Base-by-base conservation (phyloP, 345 rosid genomes). In the Moricandia arvensis region DNA sequence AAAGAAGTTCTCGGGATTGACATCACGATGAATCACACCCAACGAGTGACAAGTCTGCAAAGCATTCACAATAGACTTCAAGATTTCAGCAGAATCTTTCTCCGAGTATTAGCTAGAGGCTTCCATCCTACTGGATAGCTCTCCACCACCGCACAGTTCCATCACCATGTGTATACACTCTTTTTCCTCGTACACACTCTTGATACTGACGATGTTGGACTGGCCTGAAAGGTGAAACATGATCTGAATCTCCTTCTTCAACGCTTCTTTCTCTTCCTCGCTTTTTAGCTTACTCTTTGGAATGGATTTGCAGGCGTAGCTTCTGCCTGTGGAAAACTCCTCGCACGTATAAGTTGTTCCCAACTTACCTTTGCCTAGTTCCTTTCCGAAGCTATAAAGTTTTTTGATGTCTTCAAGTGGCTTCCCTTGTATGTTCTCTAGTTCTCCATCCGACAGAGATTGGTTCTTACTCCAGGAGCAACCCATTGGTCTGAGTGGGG, bases 1-100 rank as follows among this genome's bases (percentile, higher is more conserved):
- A 82, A 88, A 78, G 83, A 90, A 88, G 78, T 88, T 90, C 83
- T 86, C 88, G 0, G 96, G 96, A 82, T 86, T 90, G 27, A 86
- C 86, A 78, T 88, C 90, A 6, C 90, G 83, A 64, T 90, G 92
- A 81, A 90, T 62, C 31, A 90, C 87, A 34, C 87, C 91, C 88
- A 83, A 82, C 47, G 84, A 83, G 78, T 90, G 96, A 68, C 86
- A 88, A 64, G 76, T 79, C 26, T 84, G 86, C 6, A 88, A 89
- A 67, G 86, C 93, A 70, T 84, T 87, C 66, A 86, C 84, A 11
- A 88, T 80, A 1, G 84, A 78, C 63, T 84, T 72, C 62, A 81
- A 80, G 58, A 90, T 75, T 31, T 63, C 66, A 30, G 88, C 59
- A 53, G 59, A 17, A 18, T 53, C 59, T 18, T 53, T 53, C 59